Conservation (phyloP, 495 filamentous ascomycete genomes). For the Trichoderma gamsii region DNA sequence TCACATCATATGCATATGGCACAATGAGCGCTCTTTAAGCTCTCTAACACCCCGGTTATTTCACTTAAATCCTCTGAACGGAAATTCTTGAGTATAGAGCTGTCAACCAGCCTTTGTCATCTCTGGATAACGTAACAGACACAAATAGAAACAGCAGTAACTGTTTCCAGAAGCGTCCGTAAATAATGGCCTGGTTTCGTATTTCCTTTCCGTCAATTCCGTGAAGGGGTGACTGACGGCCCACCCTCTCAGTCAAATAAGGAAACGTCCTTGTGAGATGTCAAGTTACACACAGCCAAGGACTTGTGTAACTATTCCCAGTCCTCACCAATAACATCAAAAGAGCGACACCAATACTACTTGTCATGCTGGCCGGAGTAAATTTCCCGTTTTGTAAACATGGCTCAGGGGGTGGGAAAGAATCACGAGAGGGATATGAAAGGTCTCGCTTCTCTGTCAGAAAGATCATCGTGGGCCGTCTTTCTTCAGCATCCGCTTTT, state of each 20-base stretch:
- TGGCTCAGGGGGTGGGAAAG: not conserved
- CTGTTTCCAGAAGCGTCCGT: not conserved
- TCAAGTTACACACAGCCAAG: conserved; percentile 7
- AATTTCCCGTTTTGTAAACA: no score
- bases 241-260: not conserved
- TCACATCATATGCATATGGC: not conserved
- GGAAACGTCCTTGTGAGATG: not conserved
- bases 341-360: not conserved
- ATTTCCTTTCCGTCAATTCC: not conserved
- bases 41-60: not conserved
- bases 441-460: not conserved
- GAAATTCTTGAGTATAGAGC: not conserved
- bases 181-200: not conserved
- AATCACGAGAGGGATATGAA: not conserved
- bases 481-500: not conserved
- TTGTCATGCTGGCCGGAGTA: not conserved
- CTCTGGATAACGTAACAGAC: not conserved
- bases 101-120: not conserved
- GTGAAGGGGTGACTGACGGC: not conserved
- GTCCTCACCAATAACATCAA: not conserved
- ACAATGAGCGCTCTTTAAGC: not conserved
- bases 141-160: not conserved
- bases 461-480: not conserved
- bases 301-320: not conserved
- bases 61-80: not conserved